phyloP scores from a whole-genome alignment of 495 filamentous ascomycete genomes.

The Lindgomyces ingoldianus region DNA sequence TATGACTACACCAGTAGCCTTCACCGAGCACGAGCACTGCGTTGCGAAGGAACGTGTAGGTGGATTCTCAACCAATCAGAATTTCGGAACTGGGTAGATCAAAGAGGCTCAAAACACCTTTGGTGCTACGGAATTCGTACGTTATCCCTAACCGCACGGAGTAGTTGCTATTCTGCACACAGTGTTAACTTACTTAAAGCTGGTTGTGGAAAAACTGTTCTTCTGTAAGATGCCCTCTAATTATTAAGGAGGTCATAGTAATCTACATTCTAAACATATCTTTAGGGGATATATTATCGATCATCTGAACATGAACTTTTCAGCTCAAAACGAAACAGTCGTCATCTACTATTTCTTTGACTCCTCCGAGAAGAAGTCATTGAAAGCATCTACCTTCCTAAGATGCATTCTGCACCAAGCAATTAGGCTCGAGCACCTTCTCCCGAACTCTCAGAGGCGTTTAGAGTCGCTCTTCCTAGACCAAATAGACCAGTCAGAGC shows the following conservation, averaged over 20 bases:
- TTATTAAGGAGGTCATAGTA: conserved; percentile 13
- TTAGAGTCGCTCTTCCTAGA: conserved; percentile 19
- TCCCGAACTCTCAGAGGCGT: conserved; percentile 21
- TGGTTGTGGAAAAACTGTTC: conserved; percentile 39
- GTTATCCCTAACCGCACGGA: neutral
- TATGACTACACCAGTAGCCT: conserved; percentile 26
- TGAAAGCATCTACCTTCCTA: conserved; percentile 21
- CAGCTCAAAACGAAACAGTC: conserved; percentile 4
- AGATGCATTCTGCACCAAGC: conserved; percentile 36
- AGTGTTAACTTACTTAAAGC: conserved; percentile 26
- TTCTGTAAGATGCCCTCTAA: conserved; percentile 26
- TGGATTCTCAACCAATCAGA: conserved; percentile 23
- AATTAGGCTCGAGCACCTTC: conserved; percentile 21
- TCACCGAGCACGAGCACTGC: conserved; percentile 6
- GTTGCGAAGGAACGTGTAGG: conserved; percentile 29
- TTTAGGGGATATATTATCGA: neutral
- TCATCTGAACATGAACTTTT: conserved; percentile 10
- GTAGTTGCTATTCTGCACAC: neutral
- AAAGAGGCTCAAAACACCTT: neutral
- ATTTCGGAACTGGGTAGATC: conserved; percentile 23
- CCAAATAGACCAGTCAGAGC: conserved; percentile 14
- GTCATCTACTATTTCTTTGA: conserved; percentile 40
- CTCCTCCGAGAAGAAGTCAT: conserved; percentile 27
- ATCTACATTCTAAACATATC: neutral
- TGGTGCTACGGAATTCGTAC: neutral